Percentiles rank a stretch among this genome's conserved stretches.
These are phyloP conservation scores for Plectosphaerella sp. DNA, from an alignment of 2,329 filamentous ascomycete species.

Conservation along the genomic window DNA sequence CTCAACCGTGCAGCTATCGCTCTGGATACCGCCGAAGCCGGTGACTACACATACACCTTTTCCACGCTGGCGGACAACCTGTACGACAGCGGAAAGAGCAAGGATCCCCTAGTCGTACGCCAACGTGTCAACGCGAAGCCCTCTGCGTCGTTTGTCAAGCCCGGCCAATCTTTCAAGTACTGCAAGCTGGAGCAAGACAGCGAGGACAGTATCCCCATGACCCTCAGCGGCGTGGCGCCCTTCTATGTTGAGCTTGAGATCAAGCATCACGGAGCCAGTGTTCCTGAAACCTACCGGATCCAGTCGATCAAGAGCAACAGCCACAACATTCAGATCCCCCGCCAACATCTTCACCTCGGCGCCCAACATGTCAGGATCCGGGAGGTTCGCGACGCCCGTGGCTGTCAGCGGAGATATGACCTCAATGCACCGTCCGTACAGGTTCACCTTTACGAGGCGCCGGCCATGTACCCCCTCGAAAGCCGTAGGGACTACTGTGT, in stretches of 20 bases:
- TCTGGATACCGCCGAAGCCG: constrained; percentile 81
- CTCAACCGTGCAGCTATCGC: constrained; percentile 72
- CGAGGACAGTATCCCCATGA: constrained; percentile 85
- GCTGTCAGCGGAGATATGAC: constrained; percentile 77
- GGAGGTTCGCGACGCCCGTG: constrained; percentile 80
- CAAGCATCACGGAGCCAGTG: constrained; percentile 79
- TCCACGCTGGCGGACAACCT: constrained; percentile 77
- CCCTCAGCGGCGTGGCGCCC: constrained; percentile 75
- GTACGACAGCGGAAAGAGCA: constrained; percentile 70
- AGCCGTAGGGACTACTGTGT: constrained; percentile 87
- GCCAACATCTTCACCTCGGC: constrained; percentile 80
- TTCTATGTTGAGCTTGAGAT: constrained; percentile 91
- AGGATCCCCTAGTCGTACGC: constrained; percentile 64
- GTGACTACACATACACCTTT: constrained; percentile 83
- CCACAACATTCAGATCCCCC: constrained; percentile 80
- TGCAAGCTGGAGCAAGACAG: constrained; percentile 79
- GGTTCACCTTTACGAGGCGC: constrained; percentile 88
- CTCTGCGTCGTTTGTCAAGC: constrained; percentile 74
- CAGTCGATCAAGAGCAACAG: constrained; percentile 70
- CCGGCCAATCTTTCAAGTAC: constrained; percentile 92
- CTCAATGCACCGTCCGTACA: constrained; percentile 72
- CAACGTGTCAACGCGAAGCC: constrained; percentile 85
- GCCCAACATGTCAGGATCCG: constrained; percentile 85
- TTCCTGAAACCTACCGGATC: constrained; percentile 77
- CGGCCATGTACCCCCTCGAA: constrained; percentile 84